Evolutionary conservation across 306 rosid species (phyloP), one percentile per base, ranked within the genome.

Genomic region (Datisca glomerata): DNA sequence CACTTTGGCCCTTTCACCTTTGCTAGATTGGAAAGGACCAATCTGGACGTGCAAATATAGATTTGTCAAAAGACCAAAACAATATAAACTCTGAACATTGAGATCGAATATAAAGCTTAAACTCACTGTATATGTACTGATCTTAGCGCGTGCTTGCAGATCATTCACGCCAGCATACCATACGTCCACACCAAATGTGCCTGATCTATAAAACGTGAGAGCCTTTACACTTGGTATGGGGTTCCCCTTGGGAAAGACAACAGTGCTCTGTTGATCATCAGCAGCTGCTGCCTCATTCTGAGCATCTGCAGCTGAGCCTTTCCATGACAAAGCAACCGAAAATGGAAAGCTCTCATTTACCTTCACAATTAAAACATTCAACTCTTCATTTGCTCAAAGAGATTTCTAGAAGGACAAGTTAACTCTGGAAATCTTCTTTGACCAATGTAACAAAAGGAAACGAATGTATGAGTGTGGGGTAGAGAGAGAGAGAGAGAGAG

Each of bases 201-300:
- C 94, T 0, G 64, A 1, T 59, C 92, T 66, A 61, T 41, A 77
- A 55, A 80, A 68, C 17, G 98, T 91, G 45, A 84, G 60, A 51
- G 63, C 81, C 81, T 78, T 91, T 40, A 52, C 9, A 53, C 98
- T 80, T 14, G 98, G 85, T 35, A 84, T 51, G 13, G 76, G 64
- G 65, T 80, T 91, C 12, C 96, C 98, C 68, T 75, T 91, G n/a
- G 86, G 71, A 37, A 91, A 91, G 17, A 91, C 81, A 42, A 66
- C 5, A 8, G 86, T 70, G 53, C 52, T 70, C 21, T 53, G 83
- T 24, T 61, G 67, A 47, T 65, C 75, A 20, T 81, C 94, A 3
- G 72, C 32, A 49, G 54, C 79, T 3, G 74, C 25, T 55, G 55
- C 78, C 29, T 65, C 79, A 1, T 74, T 76, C 47, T 68, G 95